phyloP scores from a whole-genome alignment of 345 rosid genomes.

The Erodium maritimum region DNA sequence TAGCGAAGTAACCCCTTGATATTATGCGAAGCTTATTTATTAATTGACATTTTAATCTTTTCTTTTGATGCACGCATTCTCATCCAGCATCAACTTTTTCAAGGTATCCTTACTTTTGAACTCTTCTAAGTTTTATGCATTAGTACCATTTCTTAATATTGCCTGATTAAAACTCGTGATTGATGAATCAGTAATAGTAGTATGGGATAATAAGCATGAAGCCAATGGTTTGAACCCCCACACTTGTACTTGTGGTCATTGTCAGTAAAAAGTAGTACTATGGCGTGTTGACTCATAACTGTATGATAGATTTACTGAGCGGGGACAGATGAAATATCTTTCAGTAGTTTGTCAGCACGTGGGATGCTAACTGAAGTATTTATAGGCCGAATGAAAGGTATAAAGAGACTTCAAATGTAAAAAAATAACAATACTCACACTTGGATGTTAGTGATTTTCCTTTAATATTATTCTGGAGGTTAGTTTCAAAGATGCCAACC shows the following conservation, averaged over 20 bases:
- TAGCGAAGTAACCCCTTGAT: too few relatives aligned
- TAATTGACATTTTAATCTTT: neutral
- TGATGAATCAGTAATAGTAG: neutral
- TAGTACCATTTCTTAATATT: neutral
- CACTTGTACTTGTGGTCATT: too few relatives aligned
- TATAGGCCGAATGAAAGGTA: too few relatives aligned
- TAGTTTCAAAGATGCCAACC: neutral
- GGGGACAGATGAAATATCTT: too few relatives aligned
- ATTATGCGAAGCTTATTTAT: neutral
- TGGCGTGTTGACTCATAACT: neutral
- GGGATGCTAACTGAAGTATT: neutral
- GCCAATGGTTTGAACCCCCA: too few relatives aligned
- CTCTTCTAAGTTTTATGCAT: neutral
- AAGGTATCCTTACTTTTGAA: constrained; percentile 37
- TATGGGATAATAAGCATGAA: neutral
- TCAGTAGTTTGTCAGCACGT: too few relatives aligned
- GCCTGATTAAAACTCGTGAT: neutral
- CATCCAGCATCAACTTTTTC: constrained; percentile 80
- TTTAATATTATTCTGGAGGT: neutral
- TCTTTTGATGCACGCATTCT: constrained; percentile 8
- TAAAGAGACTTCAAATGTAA: too few relatives aligned
- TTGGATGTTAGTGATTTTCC: neutral
- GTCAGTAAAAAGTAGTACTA: too few relatives aligned
- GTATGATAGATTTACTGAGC: neutral
- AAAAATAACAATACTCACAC: too few relatives aligned